Base-by-base conservation (phyloP, 345 rosid genomes). In the Salix koriyanagi region DNA sequence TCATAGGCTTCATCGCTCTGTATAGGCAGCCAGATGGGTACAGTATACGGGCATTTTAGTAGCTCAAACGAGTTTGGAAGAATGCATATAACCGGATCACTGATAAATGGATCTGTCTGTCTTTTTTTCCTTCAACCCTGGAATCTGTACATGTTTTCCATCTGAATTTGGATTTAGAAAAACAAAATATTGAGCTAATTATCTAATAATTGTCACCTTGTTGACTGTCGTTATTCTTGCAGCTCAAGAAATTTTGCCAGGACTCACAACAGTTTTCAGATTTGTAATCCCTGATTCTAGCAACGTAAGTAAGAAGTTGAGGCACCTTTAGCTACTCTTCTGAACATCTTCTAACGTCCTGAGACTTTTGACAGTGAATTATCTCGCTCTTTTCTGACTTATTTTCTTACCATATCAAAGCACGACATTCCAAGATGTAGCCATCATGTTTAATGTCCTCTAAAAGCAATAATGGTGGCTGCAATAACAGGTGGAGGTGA, bases 201-300 rank as follows among this genome's bases (percentile, higher is more conserved):
- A 10, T 41, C 13, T 41, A 41, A 41, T 12, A 14, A 13, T 4
- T 46, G 15, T 46, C 37, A 39, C 14, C 58, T 10, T 25, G 54
- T 71, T 30, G 25, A 26, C 42, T 69, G 60, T 50, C 16, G 28
- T 30, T 6, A 60, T 32, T 68, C 30, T 75, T 67, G 18, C 87
- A 90, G 93, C 83, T 73, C 78, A 75, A 71, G 89, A 85, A 72
- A 48, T 87, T 70, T 30, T 85, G 48, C 90, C 88, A 23, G 90
- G 91, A 74, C 65, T 88, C n/a, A 72, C 86, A n/a, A 72, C 88
- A 6, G 75, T 54, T 67, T 86, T 89, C 82, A 78, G 78, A 58
- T 81, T 83, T 18, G 25, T 64, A 65, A 52, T 85, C 52, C 93
- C 90, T 52, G 85, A 88, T 77, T 83, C 88, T 25, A 67, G 84